These are phyloP conservation scores for Kitagawia praeruptora DNA, from an alignment of 129 eudicot species.

Conservation along the genomic window DNA sequence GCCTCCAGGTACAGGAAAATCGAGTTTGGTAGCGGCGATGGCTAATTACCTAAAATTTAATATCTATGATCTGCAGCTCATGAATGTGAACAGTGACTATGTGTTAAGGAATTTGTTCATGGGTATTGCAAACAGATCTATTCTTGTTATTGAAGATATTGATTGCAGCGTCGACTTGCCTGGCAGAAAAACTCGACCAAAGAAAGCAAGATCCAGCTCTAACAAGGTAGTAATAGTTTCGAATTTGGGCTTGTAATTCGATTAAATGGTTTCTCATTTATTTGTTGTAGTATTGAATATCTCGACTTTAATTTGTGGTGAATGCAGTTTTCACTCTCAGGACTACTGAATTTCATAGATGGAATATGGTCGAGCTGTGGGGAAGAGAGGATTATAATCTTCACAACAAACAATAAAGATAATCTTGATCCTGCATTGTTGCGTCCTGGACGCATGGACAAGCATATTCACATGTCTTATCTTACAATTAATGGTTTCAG, in stretches of 20 bases:
- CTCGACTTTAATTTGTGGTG: neutral
- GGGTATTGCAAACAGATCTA: neutral
- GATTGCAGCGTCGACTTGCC: neutral
- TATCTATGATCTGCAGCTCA: slow-evolving; percentile 7
- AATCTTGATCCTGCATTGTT: slow-evolving; percentile 42
- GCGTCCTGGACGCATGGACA: slow-evolving; percentile 51
- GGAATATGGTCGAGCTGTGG: slow-evolving; percentile 57
- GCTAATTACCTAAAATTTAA: slow-evolving; percentile 6
- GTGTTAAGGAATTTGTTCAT: neutral
- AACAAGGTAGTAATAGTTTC: neutral
- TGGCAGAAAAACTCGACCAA: neutral
- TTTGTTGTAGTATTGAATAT: too few relatives aligned
- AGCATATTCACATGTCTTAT: slow-evolving; percentile 4
- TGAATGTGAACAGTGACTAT: neutral
- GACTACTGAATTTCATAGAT: slow-evolving; percentile 44
- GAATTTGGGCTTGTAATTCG: neutral
- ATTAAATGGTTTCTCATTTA: neutral
- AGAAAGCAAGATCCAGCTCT: too few relatives aligned
- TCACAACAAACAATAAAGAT: slow-evolving; percentile 42
- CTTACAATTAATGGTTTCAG: slow-evolving; percentile 7
- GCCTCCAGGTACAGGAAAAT: slow-evolving; percentile 8
- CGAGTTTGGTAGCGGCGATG: slow-evolving; percentile 9
- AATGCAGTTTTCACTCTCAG: slow-evolving; percentile 29
- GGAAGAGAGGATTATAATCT: slow-evolving; percentile 39
- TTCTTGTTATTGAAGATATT: slow-evolving; percentile 6